Base-by-base conservation (phyloP, 768 basidiomycete genomes). In the Serendipita sp. region DNA sequence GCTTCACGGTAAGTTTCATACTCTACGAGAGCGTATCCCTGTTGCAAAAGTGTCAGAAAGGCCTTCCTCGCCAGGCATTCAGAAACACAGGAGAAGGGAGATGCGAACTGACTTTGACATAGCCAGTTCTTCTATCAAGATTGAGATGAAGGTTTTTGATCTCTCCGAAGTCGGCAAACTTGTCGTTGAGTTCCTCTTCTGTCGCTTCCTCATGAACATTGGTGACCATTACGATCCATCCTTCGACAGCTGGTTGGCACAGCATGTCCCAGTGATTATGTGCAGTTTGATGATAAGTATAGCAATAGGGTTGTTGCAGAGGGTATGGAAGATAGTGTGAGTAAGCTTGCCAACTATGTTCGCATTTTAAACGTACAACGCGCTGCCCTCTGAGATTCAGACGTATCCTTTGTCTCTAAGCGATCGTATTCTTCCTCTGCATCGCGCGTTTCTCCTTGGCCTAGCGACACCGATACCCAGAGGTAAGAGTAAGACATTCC, bases 21-120 rank as follows among this genome's bases (percentile, higher is more conserved):
- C 74, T 99, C 96, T 62, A 99, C 91, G 63, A 99, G 77, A 3
- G 94, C 95, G 76, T 99, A 99, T 46, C 96, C 96, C 95, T 98
- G 70, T 60, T 31, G 31, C 34, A 5, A 60, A 16, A 60, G 34
- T 60, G 55, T 15, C 37, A 40, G 16, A 53, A 45, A 16, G 34
- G 27, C 10, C 31, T 0, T 6, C 15, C 16, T 29, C 3, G 36
- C 6, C 15, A 36, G 18, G 64, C 55, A 62, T 62, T 58, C 60
- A 18, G 37, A 63, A 64, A 63, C n/a, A 58, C 37, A 36, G 52
- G 23, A 65, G 40, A 46, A 55, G 50, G 63, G 31, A 10, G 34
- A 6, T 62, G 16, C 69, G 81, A 48, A 70, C 75, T 64, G 67
- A 91, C 95, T 85, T 98, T 99, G 71, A 98, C 95, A 75, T 96